These are phyloP conservation scores for Eugenia klotzschiana DNA, from an alignment of 441 rosid genomes.

Conservation along the genomic window DNA sequence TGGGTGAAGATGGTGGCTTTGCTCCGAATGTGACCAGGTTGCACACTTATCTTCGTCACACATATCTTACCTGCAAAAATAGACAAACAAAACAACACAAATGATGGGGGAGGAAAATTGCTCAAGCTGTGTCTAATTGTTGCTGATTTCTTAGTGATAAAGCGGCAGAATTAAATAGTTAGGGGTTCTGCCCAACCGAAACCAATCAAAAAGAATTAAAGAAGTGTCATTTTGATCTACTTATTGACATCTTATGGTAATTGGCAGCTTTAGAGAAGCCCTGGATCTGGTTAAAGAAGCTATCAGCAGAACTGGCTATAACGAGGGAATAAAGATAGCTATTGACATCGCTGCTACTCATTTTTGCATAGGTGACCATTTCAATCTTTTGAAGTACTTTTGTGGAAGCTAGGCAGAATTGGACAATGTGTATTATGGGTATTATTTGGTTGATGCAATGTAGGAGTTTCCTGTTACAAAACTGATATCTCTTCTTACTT, in stretches of 20 bases:
- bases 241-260: neutral
- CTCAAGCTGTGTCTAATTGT: neutral
- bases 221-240: neutral
- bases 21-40: slow-evolving; percentile 86
- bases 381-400: neutral
- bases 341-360: slow-evolving; percentile 75
- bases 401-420: neutral
- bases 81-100: neutral
- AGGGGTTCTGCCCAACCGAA: neutral
- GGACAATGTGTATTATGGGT: neutral
- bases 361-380: slow-evolving; percentile 67
- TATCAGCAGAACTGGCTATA: slow-evolving; percentile 72
- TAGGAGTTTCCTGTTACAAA: neutral
- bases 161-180: neutral
- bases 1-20: slow-evolving; percentile 93
- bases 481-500: neutral
- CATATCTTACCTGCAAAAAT: neutral
- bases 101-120: neutral
- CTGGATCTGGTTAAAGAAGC: slow-evolving; percentile 92
- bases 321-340: slow-evolving; percentile 76
- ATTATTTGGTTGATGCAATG: neutral
- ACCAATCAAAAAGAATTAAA: neutral
- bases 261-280: slow-evolving; percentile 77
- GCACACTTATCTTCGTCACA: neutral
- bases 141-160: neutral